Evolutionary conservation across 306 rosid species (phyloP), one percentile per base, ranked within the genome.

Genomic region (Cucurbita moschata): DNA sequence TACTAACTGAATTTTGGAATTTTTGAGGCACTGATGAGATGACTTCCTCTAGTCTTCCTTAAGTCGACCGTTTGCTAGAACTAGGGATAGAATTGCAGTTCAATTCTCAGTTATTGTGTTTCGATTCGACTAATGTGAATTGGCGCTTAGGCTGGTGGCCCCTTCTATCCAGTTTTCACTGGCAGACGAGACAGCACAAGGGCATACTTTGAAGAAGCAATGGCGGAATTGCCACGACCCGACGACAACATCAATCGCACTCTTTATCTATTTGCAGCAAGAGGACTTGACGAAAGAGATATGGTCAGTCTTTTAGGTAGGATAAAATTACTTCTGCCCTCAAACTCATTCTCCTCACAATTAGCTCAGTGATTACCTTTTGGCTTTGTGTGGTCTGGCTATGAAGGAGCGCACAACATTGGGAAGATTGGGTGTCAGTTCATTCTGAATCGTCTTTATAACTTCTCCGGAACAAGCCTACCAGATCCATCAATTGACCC

Each of bases 241-340:
- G 88, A 90, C 60, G 94, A 83, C 51, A 73, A 79, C 57, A 65
- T 93, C 18, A 78, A 82, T 74, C 89, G 77, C 58, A 86, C 91
- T 35, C 88, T 93, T 46, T 74, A 56, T 55, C 89, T 82, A 39
- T 93, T 93, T 67, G 58, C 73, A 46, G 81, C 77, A 11, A 89
- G 88, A 80, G 98, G 97, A 67, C 87, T 93, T 37, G 81, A 77
- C 64, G 90, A 82, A 68, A 83, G 97, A 83, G 97, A 93, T 73
- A 86, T 91, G 58, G 98, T 93, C 79, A 89, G 90, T 81, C 96
- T 93, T 79, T 89, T 93, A 52, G 93, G 97, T 89, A 78, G 13
- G 21, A 18, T 23, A 61, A 61, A 44, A 39, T 30, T 44, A 10
- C 26, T 21, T 60, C 49, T 13, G 11, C 21, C 21, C 74, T 67